Percentiles rank a stretch among this genome's conserved stretches.
phyloP scores from a whole-genome alignment of 2,329 filamentous ascomycete species.

The Didymella glomerata region DNA sequence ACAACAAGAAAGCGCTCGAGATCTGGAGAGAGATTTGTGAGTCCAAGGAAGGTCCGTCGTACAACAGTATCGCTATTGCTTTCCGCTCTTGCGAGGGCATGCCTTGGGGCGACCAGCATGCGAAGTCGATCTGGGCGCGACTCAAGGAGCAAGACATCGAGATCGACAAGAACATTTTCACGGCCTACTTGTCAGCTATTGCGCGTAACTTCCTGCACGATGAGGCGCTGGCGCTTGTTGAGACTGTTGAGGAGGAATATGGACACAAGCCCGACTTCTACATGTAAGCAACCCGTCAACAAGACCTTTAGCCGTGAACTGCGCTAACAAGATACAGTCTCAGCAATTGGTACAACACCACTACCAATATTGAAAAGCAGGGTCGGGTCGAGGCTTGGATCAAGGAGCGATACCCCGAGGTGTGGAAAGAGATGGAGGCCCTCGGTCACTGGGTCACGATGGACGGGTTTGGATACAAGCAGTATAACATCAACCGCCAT shows the following conservation, averaged over 20 bases:
- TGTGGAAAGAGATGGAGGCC: conserved; percentile 72
- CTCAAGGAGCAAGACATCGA: conserved; percentile 79
- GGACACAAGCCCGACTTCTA: conserved; percentile 72
- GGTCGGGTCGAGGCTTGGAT: conserved; percentile 78
- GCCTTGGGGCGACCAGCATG: conserved; percentile 56
- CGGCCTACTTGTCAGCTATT: conserved; percentile 78
- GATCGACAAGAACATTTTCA: conserved; percentile 76
- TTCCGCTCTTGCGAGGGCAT: conserved; percentile 78
- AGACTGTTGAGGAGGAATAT: conserved; percentile 71
- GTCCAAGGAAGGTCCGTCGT: conserved; percentile 84
- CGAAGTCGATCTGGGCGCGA: conserved; percentile 71
- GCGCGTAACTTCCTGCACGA: conserved; percentile 76
- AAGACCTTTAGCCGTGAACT: not conserved
- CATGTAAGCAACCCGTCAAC: conserved; percentile 66
- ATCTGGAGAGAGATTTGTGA: conserved; percentile 87
- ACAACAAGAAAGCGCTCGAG: conserved; percentile 72
- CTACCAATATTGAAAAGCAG: conserved; percentile 72
- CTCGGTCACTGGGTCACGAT: conserved; percentile 54
- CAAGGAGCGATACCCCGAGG: conserved; percentile 68
- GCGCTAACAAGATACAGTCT: conserved; percentile 61
- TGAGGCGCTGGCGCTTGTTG: conserved; percentile 71
- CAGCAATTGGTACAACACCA: conserved; percentile 77
- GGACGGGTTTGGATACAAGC: conserved; percentile 49
- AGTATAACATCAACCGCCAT: conserved; percentile 47
- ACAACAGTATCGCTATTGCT: conserved; percentile 79